These are phyloP conservation scores for Talaromyces proteolyticus DNA, from an alignment of 495 filamentous ascomycete species.

Conservation along the genomic window DNA sequence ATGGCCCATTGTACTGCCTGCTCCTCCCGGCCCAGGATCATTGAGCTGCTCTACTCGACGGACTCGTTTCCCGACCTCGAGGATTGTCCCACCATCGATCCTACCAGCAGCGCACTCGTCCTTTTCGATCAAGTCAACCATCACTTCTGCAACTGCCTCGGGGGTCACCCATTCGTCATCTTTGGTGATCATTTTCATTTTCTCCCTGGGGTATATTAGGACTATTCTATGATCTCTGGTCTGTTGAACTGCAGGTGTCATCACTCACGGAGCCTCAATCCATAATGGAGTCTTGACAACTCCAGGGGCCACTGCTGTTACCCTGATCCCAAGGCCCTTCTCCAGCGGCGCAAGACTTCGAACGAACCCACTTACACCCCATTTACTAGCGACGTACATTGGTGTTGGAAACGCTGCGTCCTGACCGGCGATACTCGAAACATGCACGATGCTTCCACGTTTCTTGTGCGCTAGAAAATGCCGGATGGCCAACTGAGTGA, in stretches of 20 bases:
- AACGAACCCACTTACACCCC: conserved; percentile 44
- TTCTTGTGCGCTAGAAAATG: conserved; percentile 26
- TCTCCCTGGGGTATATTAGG: too few species aligned
- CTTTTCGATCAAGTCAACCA: conserved; percentile 38
- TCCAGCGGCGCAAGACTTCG: conserved; percentile 33
- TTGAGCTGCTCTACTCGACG: conserved; percentile 32
- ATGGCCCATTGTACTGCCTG: background rate
- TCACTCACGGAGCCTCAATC: conserved; percentile 50
- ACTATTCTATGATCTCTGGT: too few species aligned
- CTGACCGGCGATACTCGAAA: conserved; percentile 45
- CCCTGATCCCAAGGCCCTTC: conserved; percentile 32
- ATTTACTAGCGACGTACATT: conserved; percentile 44
- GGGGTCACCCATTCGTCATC: conserved; percentile 41
- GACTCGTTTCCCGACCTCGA: conserved; percentile 38
- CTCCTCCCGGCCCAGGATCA: conserved; percentile 40
- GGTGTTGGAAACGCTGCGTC: conserved; percentile 26
- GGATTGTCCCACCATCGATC: conserved; percentile 25
- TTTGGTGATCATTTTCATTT: conserved; percentile 39
- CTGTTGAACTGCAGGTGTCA: too few species aligned
- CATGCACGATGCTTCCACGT: conserved; percentile 35
- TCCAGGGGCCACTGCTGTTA: conserved; percentile 48
- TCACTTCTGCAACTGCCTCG: conserved; percentile 46
- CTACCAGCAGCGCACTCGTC: conserved; percentile 6
- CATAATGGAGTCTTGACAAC: conserved; percentile 48
- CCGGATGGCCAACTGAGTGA: conserved; percentile 44